Percentiles rank a stretch among this genome's conserved stretches.
These are phyloP conservation scores for Diplodia intermedia DNA, from an alignment of 2,329 filamentous ascomycete genomes.

Conservation along the genomic window DNA sequence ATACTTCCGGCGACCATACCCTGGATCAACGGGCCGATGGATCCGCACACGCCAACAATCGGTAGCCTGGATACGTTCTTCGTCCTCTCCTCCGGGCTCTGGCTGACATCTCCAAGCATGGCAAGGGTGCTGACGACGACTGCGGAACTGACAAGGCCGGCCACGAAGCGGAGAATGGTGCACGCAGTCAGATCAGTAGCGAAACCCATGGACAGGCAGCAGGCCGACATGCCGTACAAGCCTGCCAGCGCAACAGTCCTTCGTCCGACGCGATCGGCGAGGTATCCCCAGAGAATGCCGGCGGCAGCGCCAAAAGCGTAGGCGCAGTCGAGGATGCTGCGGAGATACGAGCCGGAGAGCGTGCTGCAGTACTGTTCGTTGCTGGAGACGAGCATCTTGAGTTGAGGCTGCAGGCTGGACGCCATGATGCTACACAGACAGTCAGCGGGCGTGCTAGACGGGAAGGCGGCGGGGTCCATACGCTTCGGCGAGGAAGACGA, in stretches of 20 bases:
- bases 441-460: not conserved
- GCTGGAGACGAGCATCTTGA: conserved; percentile 53
- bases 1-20: conserved; percentile 52
- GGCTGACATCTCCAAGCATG: conserved; percentile 56
- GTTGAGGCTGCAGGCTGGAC: conserved; percentile 56
- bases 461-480: conserved; percentile 36
- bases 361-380: conserved; percentile 54
- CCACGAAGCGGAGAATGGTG: conserved; percentile 52
- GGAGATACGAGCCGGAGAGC: conserved; percentile 55
- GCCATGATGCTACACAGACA: conserved; percentile 51
- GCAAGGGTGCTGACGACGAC: conserved; percentile 54
- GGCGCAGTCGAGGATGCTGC: conserved; percentile 57
- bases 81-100: conserved; percentile 46
- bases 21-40: conserved; percentile 54
- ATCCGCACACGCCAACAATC: conserved; percentile 54
- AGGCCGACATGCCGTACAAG: conserved; percentile 53
- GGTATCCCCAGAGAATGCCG: conserved; percentile 55
- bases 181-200: conserved; percentile 53
- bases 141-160: conserved; percentile 54
- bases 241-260: conserved; percentile 54
- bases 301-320: conserved; percentile 56
- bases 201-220: conserved; percentile 57
- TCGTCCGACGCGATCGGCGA: conserved; percentile 53
- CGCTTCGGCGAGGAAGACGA: conserved; percentile 58
- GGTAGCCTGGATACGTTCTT: conserved; percentile 54